Evolutionary conservation across 768 basidiomycete species (phyloP), one percentile per base, ranked within the genome.

Genomic region (Kwoniella shandongensis): DNA sequence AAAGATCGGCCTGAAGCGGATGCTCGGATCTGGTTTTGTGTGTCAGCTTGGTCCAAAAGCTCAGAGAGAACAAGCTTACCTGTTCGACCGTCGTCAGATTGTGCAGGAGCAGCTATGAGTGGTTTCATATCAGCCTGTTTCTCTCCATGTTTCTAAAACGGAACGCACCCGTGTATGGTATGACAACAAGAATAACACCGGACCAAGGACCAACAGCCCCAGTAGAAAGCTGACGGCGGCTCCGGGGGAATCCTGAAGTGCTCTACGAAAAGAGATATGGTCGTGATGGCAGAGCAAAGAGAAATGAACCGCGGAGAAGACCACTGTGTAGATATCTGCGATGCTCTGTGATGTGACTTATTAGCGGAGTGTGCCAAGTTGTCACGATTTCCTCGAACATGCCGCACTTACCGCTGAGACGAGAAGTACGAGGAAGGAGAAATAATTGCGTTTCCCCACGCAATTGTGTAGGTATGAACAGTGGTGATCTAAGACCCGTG

Each of bases 81-180:
- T 91, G 90, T 79, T 97, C 93, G 60, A 97, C 91, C n/a, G 92
- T 97, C 8, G 93, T 96, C 32, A 91, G 81, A 75, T 94, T 93
- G 61, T 91, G 79, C 29, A 91, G 73, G 51, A 94, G 78, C 45
- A 97, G 81, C 66, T 69, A 29, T 27, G 11, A 32, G n/a, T 54
- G 32, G 55, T 57, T 51, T 27, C 53, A 27, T 30, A 12, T 18
- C 12, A 27, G 7, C 27, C 7, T 36, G 5, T 17, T 30, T 2
- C n/a, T n/a, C n/a, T n/a, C n/a, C n/a, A n/a, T n/a, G n/a, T n/a
- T 23, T 47, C 15, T 15, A 13, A 27, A n/a, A 7, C 22, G 10
- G 5, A 4, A 79, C 88, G 71, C 75, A 92, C 91, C 77, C 92
- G 82, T 74, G 89, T 76, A 79, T 97, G 92, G 78, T 94, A 97